These are phyloP conservation scores for Kingdonia uniflora DNA, from an alignment of 164 flowering plant species.

Conservation along the genomic window DNA sequence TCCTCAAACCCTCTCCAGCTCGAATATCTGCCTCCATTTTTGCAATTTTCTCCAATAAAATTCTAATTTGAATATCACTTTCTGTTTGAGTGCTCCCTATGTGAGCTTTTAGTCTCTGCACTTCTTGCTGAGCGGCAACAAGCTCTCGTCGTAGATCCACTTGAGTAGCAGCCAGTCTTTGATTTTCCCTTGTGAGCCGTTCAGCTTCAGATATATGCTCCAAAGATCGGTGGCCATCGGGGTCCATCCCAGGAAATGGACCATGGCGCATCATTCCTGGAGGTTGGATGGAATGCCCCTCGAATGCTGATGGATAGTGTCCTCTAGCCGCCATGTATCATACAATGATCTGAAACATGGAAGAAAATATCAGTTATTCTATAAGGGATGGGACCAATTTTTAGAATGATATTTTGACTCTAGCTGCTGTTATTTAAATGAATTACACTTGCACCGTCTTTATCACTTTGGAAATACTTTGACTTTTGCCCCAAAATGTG, in stretches of 20 bases:
- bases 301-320: conserved; percentile 25
- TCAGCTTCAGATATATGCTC: conserved; percentile 11
- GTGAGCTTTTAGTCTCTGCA: conserved; percentile 46
- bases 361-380: too few species aligned
- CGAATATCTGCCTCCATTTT: conserved; percentile 59
- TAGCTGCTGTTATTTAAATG: too few species aligned
- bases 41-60: conserved; percentile 55
- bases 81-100: conserved; percentile 63
- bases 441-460: too few species aligned
- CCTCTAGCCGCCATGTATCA: conserved; percentile 43
- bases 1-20: conserved; percentile 51
- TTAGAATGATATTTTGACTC: too few species aligned
- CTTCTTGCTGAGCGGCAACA: conserved; percentile 43
- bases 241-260: conserved; percentile 28
- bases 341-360: conserved; percentile 2
- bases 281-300: conserved; percentile 34
- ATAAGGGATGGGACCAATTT: too few species aligned
- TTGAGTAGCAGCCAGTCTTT: conserved; percentile 48
- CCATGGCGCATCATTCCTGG: conserved; percentile 64
- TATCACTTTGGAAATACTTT: too few species aligned
- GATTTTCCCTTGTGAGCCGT: conserved; percentile 51
- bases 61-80: conserved; percentile 67
- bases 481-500: too few species aligned
- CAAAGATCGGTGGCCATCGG: conserved; percentile 18
- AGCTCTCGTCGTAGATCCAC: conserved; percentile 53